Evolutionary conservation across 331 rosid genomes (phyloP), one percentile per base, ranked within the genome.

Genomic region (Rhamnella rubrinervis): DNA sequence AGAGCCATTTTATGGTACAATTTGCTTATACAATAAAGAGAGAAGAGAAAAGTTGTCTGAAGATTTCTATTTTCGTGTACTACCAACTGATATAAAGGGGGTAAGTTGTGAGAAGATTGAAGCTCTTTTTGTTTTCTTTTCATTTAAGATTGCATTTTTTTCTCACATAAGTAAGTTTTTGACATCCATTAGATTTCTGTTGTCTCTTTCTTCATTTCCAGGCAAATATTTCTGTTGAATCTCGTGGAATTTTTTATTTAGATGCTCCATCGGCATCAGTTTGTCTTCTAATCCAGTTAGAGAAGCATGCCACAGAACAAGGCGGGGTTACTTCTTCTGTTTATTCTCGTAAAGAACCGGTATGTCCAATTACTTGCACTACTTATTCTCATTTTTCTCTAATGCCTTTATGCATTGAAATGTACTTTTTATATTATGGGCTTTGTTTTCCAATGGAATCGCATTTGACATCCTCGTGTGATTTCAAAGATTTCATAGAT

Each of bases 1-100:
- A 93, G 98, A 93, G 85, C 98, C 98, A 59, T 93, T 93, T 83
- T 87, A 83, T 65, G 97, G 97, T 75, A 93, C 98, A 75, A 87
- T 93, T 64, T 91, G 98, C 95, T 89, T 93, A 71, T 93, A 91
- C 85, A 93, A 93, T 82, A 89, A 87, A 84, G 98, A 93, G 85
- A 85, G 95, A 79, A 85, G 96, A 81, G 98, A 93, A 77, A 93
- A 93, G 69, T 78, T 93, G 76, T 93, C 98, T 14, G 98, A 93
- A 80, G 98, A 93, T 79, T 93, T 84, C 74, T 78, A 85, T 89
- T 93, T 91, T 78, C 91, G 67, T 59, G 71, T 91, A 75, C 70
- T 61, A 73, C 91, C 96, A 16, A 78, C 90, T 50, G 97, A 91
- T 85, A 72, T 71, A 64, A 95, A 75, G 84, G 89, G 87, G 81